Percentiles rank a stretch among this genome's conserved stretches.
These are phyloP conservation scores for Lactarius akahatsu DNA, from an alignment of 768 basidiomycete species.

Conservation along the genomic window DNA sequence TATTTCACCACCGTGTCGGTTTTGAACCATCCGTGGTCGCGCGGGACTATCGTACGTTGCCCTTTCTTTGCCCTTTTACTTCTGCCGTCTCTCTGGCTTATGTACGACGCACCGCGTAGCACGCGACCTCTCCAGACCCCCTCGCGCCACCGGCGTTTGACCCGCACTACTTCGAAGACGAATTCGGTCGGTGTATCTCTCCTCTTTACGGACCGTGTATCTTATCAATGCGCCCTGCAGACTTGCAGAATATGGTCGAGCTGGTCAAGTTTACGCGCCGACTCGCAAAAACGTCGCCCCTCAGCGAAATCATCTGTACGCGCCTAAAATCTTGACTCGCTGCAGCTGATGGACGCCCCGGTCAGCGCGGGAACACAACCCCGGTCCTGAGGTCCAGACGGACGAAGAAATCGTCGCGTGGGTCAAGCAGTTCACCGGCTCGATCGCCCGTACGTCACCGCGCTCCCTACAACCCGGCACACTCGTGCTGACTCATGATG, in stretches of 20 bases:
- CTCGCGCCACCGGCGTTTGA: slow-evolving; percentile 35
- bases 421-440: slow-evolving; percentile 11
- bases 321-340: not conserved
- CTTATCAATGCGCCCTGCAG: slow-evolving; percentile 17
- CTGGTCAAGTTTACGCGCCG: slow-evolving; percentile 35
- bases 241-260: slow-evolving; percentile 36
- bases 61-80: not conserved
- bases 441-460: slow-evolving; percentile 23
- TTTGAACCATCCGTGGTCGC: slow-evolving; percentile 47
- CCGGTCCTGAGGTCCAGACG: slow-evolving; percentile 34
- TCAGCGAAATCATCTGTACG: slow-evolving; percentile 33
- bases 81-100: slow-evolving; percentile 1
- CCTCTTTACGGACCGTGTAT: not conserved
- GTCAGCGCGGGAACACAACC: slow-evolving; percentile 35
- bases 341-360: not conserved
- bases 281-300: slow-evolving; percentile 31
- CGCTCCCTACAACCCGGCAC: slow-evolving; percentile 32
- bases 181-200: slow-evolving; percentile 32
- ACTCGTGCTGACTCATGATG: not conserved
- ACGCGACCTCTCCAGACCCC: slow-evolving; percentile 36
- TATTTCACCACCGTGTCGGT: slow-evolving; percentile 43
- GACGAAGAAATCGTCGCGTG: slow-evolving; percentile 34
- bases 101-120: slow-evolving; percentile 29
- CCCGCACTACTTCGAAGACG: slow-evolving; percentile 37
- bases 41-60: slow-evolving; percentile 48